A percentile compares a stretch with the other conserved stretches of the same genome.
Conservation (phyloP, 1,284 basidiomycete species). For the Boletellus dicymbophilus region DNA sequence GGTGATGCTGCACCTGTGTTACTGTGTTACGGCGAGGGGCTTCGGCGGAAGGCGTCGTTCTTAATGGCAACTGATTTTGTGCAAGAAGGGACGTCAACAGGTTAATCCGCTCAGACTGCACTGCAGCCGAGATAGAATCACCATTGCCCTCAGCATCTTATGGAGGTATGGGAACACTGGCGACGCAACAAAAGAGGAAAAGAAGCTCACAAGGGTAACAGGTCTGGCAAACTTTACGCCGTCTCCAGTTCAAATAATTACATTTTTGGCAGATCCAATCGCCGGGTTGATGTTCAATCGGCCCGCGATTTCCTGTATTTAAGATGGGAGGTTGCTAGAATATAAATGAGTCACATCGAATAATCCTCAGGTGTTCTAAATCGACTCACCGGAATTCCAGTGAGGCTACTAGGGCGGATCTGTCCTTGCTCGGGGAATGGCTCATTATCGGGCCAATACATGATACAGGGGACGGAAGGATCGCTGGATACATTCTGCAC, state of each 20-base stretch:
- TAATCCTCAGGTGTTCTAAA: background rate
- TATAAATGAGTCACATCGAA: slow-evolving; percentile 1
- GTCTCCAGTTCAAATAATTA: slow-evolving; percentile 84
- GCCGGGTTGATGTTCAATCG: slow-evolving; percentile 85
- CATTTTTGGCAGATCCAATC: slow-evolving; percentile 88
- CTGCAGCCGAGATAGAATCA: slow-evolving; percentile 77
- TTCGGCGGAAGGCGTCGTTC: slow-evolving; percentile 24
- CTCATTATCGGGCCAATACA: slow-evolving; percentile 89
- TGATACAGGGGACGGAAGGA: slow-evolving; percentile 68
- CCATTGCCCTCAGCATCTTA: slow-evolving; percentile 82
- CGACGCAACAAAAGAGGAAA: background rate
- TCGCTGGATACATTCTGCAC: slow-evolving; percentile 77
- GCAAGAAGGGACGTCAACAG: slow-evolving; percentile 68
- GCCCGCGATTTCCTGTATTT: slow-evolving; percentile 87
- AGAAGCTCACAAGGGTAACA: slow-evolving; percentile 69
- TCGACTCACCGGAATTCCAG: slow-evolving; percentile 53
- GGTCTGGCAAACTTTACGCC: slow-evolving; percentile 86
- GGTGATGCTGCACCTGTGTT: slow-evolving; percentile 45
- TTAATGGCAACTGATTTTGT: slow-evolving; percentile 43
- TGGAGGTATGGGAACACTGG: slow-evolving; percentile 9
- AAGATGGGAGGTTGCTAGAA: slow-evolving; percentile 77
- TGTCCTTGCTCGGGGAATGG: slow-evolving; percentile 75
- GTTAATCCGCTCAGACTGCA: slow-evolving; percentile 81
- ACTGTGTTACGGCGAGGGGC: slow-evolving; percentile 43
- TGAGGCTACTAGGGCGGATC: slow-evolving; percentile 60